Percentiles rank a stretch among this genome's conserved stretches.
Evolutionary conservation across 441 rosid genomes (phyloP).

Genomic region (Populus hybrid): DNA sequence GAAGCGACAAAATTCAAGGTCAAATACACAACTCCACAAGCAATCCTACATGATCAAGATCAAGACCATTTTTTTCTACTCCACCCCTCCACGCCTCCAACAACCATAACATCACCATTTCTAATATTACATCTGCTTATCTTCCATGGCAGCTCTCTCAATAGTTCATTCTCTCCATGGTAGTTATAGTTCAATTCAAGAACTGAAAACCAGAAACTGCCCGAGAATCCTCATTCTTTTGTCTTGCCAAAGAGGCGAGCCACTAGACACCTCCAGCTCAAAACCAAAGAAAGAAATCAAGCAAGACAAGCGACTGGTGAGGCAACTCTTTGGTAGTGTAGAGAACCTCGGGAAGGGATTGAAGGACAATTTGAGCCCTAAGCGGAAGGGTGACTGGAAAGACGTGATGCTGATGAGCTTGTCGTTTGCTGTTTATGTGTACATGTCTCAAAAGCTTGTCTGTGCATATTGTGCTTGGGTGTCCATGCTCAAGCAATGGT

Average conservation of each 20-base stretch:
- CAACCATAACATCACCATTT: not conserved
- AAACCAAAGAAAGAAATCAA: slow-evolving; percentile 28
- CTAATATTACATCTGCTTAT: not conserved
- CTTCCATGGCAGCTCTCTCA: slow-evolving; percentile 54
- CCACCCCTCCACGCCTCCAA: too few species aligned
- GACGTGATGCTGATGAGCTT: slow-evolving; percentile 71
- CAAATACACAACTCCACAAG: not conserved
- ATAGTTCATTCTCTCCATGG: slow-evolving; percentile 24
- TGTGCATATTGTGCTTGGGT: slow-evolving; percentile 72
- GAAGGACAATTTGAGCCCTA: slow-evolving; percentile 48
- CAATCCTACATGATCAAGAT: not conserved
- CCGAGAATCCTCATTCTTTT: slow-evolving; percentile 19
- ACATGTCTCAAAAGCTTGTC: slow-evolving; percentile 72
- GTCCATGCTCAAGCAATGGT: slow-evolving; percentile 51
- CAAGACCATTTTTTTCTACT: not conserved
- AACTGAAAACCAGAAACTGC: slow-evolving; percentile 21
- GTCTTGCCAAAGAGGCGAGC: slow-evolving; percentile 39
- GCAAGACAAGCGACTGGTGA: slow-evolving; percentile 11
- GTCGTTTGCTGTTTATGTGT: slow-evolving; percentile 78
- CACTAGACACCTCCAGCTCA: slow-evolving; percentile 18
- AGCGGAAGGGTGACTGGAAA: slow-evolving; percentile 72
- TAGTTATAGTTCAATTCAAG: slow-evolving; percentile 20
- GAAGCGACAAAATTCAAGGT: not conserved
- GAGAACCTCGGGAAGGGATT: slow-evolving; percentile 36
- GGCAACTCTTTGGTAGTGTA: slow-evolving; percentile 14